Evolutionary conservation across 2,329 filamentous ascomycete genomes (phyloP).

Genomic region (Calonectria ilicicola): DNA sequence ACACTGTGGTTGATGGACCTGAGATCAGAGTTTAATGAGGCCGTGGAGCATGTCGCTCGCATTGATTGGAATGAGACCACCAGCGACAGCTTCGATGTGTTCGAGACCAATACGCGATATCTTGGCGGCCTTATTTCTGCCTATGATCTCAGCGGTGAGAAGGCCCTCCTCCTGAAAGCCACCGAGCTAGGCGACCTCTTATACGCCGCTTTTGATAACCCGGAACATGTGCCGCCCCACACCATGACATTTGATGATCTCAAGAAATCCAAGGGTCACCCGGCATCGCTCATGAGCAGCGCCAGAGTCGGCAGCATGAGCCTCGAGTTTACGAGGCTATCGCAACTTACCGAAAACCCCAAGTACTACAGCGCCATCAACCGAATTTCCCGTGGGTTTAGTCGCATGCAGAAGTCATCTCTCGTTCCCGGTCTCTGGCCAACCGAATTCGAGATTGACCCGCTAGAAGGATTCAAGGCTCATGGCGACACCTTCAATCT

Average conservation of each 20-base stretch:
- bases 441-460: conserved; percentile 64
- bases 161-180: conserved; percentile 68
- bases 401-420: conserved; percentile 63
- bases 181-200: conserved; percentile 71
- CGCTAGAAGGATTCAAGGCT: conserved; percentile 30
- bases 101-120: conserved; percentile 77
- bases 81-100: conserved; percentile 65
- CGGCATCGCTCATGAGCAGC: conserved; percentile 45
- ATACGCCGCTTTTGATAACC: conserved; percentile 74
- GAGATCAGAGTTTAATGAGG: conserved; percentile 71
- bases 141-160: conserved; percentile 72
- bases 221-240: conserved; percentile 70
- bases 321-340: conserved; percentile 72
- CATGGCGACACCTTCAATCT: conserved; percentile 55
- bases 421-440: conserved; percentile 73
- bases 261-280: conserved; percentile 48
- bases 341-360: conserved; percentile 69
- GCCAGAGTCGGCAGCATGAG: conserved; percentile 65
- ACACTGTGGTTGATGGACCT: conserved; percentile 77
- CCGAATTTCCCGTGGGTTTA: conserved; percentile 67
- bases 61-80: conserved; percentile 61
- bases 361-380: conserved; percentile 72
- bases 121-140: conserved; percentile 74
- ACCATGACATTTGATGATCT: conserved; percentile 57
- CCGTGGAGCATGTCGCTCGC: conserved; percentile 63